Evolutionary conservation across 148 eudicot species (phyloP).

Genomic region (Vaccinium macrocarpon): DNA sequence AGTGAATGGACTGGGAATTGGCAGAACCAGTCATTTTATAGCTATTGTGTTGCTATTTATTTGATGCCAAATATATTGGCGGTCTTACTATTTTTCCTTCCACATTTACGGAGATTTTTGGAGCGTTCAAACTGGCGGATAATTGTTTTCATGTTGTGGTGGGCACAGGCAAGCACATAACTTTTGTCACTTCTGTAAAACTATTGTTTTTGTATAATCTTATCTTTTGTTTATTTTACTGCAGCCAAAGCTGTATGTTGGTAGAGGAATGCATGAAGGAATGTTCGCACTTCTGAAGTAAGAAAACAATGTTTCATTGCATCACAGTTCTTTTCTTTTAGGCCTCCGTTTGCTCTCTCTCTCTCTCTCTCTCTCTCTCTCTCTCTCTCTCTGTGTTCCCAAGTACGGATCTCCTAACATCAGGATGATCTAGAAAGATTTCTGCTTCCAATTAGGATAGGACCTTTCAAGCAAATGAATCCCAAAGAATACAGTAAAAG

Average conservation of each 20-base stretch:
- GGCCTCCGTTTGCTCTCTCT: not conserved
- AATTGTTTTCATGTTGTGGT: conserved; percentile 72
- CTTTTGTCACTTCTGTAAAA: conserved; percentile 5
- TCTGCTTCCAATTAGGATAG: not conserved
- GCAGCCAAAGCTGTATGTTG: conserved; percentile 95
- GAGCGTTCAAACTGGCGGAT: conserved; percentile 85
- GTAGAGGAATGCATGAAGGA: conserved; percentile 99
- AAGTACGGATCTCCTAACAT: not conserved
- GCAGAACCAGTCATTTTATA: conserved; percentile 54
- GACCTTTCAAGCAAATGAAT: not conserved
- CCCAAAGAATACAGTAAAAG: not conserved
- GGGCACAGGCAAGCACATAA: conserved; percentile 86
- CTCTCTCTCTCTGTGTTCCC: not conserved
- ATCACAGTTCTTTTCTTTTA: not conserved
- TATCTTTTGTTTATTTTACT: conserved; percentile 18
- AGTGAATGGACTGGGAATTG: conserved; percentile 61
- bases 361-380: not conserved
- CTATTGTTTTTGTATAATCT: not conserved
- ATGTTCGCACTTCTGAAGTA: conserved; percentile 86
- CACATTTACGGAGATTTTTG: conserved; percentile 60
- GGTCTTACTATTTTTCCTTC: conserved; percentile 69
- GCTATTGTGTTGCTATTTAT: conserved; percentile 69
- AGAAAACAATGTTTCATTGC: conserved; percentile 29
- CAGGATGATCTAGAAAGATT: not conserved
- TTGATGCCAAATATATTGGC: conserved; percentile 76